Evolutionary conservation across 169 alveolate genomes (phyloP), one percentile per base, ranked within the genome.

Genomic region (Cyclospora cayetanensis): DNA sequence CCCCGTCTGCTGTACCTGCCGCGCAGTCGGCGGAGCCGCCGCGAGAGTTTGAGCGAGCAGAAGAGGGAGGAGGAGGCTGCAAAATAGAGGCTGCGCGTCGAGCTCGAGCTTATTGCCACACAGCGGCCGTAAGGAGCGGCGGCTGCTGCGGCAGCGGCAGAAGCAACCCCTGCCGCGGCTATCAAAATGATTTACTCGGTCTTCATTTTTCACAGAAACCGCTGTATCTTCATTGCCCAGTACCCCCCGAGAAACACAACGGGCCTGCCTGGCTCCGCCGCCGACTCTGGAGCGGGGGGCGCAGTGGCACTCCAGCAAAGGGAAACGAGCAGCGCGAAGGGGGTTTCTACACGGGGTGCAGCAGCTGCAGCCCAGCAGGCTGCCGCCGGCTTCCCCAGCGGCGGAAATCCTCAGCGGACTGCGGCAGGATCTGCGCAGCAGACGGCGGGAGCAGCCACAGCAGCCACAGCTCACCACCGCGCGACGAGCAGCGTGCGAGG

Each of bases 121-220:
- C 27, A 15, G 72, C 72, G n/a, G 72, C 4, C 15, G 72, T 31
- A 60, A 31, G 35, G 20, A 70, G 87, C 87, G 43, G 87, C 87
- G 43, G 87, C 68, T 42, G 63, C 87, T 42, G 66, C 87, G 43
- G 87, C 27, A 12, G 9, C 74, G 12, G 11, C 11, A 60, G 35
- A 11, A 12, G 74, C 74, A 12, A 5, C 22, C 11, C 34, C 35
- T 60, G 87, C 87, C 2, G 35, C 87, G 34, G 87, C 68, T 9
- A 20, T 39, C 77, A 83, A 65, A 60, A 83, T 83, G 90, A 83
- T 83, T 12, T 83, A 50, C 41, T 55, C 90, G 31, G n/a, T 83
- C 42, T 83, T 60, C 80, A 60, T 83, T 12, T 83, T 83, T 41
- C 90, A 63, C 60, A 4, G 83, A 35, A 70, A 70, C 29, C 83